phyloP scores from a whole-genome alignment of 2,329 filamentous ascomycete species.

The Pleomassaria siparia region DNA sequence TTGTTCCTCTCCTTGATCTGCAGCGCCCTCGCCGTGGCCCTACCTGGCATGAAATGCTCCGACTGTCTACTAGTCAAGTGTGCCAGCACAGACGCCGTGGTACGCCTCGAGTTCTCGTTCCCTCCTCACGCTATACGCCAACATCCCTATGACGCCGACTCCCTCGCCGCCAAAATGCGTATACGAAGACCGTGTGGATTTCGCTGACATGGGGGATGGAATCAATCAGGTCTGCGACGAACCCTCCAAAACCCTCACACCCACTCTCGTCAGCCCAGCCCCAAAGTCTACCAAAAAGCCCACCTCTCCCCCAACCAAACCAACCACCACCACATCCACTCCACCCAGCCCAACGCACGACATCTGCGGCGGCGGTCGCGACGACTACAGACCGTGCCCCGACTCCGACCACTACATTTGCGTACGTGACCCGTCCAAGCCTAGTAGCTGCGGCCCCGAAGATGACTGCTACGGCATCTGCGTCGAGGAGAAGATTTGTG shows the following conservation, averaged over 20 bases:
- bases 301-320: neutral
- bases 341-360: slow-evolving; percentile 14
- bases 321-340: slow-evolving; percentile 2
- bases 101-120: slow-evolving; percentile 9
- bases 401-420: slow-evolving; percentile 22
- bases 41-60: slow-evolving; percentile 17
- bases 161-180: slow-evolving; percentile 16
- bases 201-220: no score
- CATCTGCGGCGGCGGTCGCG: slow-evolving; percentile 32
- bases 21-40: slow-evolving; percentile 17
- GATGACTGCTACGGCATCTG: slow-evolving; percentile 40
- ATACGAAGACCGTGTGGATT: slow-evolving; percentile 22
- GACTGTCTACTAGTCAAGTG: slow-evolving; percentile 33
- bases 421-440: slow-evolving; percentile 32
- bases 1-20: slow-evolving; percentile 21
- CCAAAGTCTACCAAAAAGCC: neutral
- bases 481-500: slow-evolving; percentile 41
- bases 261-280: neutral
- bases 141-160: slow-evolving; percentile 5
- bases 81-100: slow-evolving; percentile 18
- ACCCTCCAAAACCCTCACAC: neutral
- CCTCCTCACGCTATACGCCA: neutral
- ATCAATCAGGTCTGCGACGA: no score
- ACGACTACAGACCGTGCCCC: slow-evolving; percentile 10
- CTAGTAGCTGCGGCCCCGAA: slow-evolving; percentile 34